phyloP scores from a whole-genome alignment of 495 filamentous ascomycete species.

The Penicillium desertorum region DNA sequence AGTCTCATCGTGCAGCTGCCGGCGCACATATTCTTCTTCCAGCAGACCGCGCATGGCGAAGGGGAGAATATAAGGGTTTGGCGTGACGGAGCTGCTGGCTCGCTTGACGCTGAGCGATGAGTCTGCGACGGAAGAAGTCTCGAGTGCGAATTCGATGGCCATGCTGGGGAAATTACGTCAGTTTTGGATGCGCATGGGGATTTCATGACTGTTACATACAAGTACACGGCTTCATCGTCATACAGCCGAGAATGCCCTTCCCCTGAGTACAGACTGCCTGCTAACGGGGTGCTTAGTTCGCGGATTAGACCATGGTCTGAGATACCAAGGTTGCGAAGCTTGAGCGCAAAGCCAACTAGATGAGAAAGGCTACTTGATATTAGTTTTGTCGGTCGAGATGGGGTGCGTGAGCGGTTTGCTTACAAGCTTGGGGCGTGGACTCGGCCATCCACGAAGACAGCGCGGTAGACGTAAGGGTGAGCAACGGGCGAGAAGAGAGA shows the following conservation, averaged over 20 bases:
- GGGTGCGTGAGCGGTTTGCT: constrained; percentile 21
- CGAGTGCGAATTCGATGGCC: constrained; percentile 79
- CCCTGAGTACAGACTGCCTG: constrained; percentile 85
- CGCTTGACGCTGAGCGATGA: constrained; percentile 52
- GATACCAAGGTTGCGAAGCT: constrained; percentile 88
- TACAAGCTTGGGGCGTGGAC: constrained; percentile 91
- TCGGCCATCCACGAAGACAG: constrained; percentile 91
- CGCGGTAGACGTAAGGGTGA: constrained; percentile 90
- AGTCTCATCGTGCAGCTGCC: constrained; percentile 72
- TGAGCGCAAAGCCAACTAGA: constrained; percentile 88
- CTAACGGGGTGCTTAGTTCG: constrained; percentile 83
- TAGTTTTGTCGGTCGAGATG: constrained; percentile 2
- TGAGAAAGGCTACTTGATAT: constrained; percentile 67
- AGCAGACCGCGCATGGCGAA: constrained; percentile 92
- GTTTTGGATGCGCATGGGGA: constrained; percentile 1
- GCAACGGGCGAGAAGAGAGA: constrained; percentile 77
- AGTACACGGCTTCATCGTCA: constrained; percentile 85
- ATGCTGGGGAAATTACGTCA: constrained; percentile 51
- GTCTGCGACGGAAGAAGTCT: constrained; percentile 66
- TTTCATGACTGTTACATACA: constrained; percentile 46
- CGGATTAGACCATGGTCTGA: constrained; percentile 90
- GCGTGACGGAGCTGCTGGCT: constrained; percentile 51
- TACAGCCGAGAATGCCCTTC: constrained; percentile 94
- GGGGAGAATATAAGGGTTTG: constrained; percentile 85
- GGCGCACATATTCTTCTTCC: constrained; percentile 88